Base-by-base conservation (phyloP, 495 filamentous ascomycete species). In the Pseudevernia furfuracea region DNA sequence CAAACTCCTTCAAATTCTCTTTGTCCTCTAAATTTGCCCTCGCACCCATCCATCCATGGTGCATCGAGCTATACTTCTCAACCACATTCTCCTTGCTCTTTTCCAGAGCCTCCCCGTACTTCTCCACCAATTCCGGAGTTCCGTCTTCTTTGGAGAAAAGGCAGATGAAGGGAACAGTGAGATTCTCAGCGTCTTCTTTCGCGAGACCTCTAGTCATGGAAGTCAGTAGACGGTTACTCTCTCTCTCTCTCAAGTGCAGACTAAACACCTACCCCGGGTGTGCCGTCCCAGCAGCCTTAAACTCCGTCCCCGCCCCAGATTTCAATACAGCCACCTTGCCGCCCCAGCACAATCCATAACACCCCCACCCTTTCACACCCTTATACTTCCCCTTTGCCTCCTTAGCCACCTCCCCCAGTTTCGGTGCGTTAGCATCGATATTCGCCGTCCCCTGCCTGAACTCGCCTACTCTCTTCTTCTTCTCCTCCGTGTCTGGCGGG, bases 31-130 rank as follows among this genome's bases (percentile, higher is more conserved):
- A 66, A n/a, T 84, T 71, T 0, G 83, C 81, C 43, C 84, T 74
- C 0, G 84, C 81, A 3, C 82, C 81, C 85, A 87, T 87, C 82
- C 84, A 87, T 23, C 84, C 84, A 66, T 86, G 84, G 72, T 75
- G 76, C 81, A 82, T 82, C 8, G 64, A 76, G 2, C 64, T 52
- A 63, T 84, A 86, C 8, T 74, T 81, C 67, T 85, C 80, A 6
- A 86, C 78, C 57, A 74, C 63, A 1, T 74, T 77, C 2, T 66
- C 68, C 61, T 73, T 71, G 61, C 81, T 81, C 25, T 72, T 74
- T 37, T 53, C 34, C 9, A 66, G 59, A 0, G 38, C 53, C 44
- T 58, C 21, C 15, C 25, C 43, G 19, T 66, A 68, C 19, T 63
- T 43, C 21, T 58, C 34, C 44, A 65, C 30, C n/a, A 83, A 71